Evolutionary conservation across 768 basidiomycete genomes (phyloP), one percentile per base, ranked within the genome.

Genomic region (Boletus vermiculosoides): DNA sequence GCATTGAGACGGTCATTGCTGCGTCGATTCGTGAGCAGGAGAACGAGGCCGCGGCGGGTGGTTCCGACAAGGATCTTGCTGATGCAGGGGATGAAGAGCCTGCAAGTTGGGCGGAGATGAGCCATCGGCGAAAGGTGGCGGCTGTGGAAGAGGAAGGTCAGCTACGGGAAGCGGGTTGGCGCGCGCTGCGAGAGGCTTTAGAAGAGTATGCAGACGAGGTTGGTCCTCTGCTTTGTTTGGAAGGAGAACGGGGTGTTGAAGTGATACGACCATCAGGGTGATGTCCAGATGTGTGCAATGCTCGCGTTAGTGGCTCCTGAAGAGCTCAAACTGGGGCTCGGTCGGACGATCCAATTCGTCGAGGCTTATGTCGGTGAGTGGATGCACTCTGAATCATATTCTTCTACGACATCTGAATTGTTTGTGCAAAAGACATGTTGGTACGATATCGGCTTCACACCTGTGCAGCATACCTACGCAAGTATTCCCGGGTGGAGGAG

Each of bases 211-310:
- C 83, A 2, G 84, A 86, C 56, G 75, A 83, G 74, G 88, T 88
- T 55, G 8, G 68, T 50, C 3, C 25, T 69, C 58, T 18, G 41
- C 18, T 53, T 45, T 30, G 3, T 28, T 22, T 11, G 15, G 15
- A 28, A 2, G 16, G 42, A 33, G 33, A 25, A 41, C 5, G 36
- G 8, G 37, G 25, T 9, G 12, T 33, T 59, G 28, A 62, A 54
- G 45, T 52, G 22, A 15, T 39, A 18, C 22, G 41, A 57, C n/a
- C 16, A 25, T 46, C 56, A 92, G 87, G 91, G 91, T 15, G 86
- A 93, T 63, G 75, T 91, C 1, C 91, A 92, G 64, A 88, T 85
- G 78, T 92, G 90, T 70, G 83, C 88, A 1, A 82, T 89, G 78
- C 66, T 93, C 16, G 77, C 82, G 4, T 64, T 89, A 1, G 73